Evolutionary conservation across 495 filamentous ascomycete species (phyloP).

Genomic region (Podospora comata): DNA sequence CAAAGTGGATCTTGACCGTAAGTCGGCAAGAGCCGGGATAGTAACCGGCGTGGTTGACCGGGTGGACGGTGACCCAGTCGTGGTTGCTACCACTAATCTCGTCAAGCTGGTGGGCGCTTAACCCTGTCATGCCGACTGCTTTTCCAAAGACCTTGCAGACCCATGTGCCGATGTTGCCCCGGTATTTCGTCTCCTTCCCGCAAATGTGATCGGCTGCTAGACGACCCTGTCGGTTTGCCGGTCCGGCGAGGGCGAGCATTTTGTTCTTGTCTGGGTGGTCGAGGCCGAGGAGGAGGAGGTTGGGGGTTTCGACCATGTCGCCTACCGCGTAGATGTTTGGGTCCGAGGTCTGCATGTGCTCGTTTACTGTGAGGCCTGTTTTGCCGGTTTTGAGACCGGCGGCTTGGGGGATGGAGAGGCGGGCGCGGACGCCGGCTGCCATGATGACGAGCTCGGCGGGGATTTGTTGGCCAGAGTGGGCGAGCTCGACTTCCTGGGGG

Average conservation of each 20-base stretch:
- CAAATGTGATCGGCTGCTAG: slow-evolving; percentile 35
- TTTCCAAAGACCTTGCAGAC: slow-evolving; percentile 30
- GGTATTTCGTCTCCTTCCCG: slow-evolving; percentile 23
- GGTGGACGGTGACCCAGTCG: slow-evolving; percentile 35
- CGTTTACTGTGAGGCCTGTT: slow-evolving; percentile 27
- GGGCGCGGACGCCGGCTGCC: slow-evolving; percentile 25
- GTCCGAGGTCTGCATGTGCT: slow-evolving; percentile 31
- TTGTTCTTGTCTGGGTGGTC: neutral
- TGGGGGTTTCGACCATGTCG: slow-evolving; percentile 35
- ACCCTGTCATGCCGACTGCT: slow-evolving; percentile 28
- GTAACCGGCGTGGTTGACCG: slow-evolving; percentile 34
- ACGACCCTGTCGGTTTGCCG: slow-evolving; percentile 35
- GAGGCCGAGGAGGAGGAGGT: slow-evolving; percentile 17
- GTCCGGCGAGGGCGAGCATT: slow-evolving; percentile 32
- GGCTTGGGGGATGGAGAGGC: slow-evolving; percentile 23
- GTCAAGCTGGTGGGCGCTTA: slow-evolving; percentile 19
- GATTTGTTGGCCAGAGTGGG: slow-evolving; percentile 12
- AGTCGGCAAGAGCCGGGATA: slow-evolving; percentile 32
- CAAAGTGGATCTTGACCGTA: slow-evolving; percentile 30
- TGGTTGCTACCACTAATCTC: neutral
- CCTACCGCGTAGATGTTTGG: slow-evolving; percentile 37
- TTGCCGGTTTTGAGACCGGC: slow-evolving; percentile 28
- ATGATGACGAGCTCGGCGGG: slow-evolving; percentile 26
- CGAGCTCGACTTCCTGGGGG: neutral
- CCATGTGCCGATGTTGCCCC: slow-evolving; percentile 30